Evolutionary conservation across 352 stramenopile species (phyloP).

Genomic region (Hyaloperonospora arabidopsidis): DNA sequence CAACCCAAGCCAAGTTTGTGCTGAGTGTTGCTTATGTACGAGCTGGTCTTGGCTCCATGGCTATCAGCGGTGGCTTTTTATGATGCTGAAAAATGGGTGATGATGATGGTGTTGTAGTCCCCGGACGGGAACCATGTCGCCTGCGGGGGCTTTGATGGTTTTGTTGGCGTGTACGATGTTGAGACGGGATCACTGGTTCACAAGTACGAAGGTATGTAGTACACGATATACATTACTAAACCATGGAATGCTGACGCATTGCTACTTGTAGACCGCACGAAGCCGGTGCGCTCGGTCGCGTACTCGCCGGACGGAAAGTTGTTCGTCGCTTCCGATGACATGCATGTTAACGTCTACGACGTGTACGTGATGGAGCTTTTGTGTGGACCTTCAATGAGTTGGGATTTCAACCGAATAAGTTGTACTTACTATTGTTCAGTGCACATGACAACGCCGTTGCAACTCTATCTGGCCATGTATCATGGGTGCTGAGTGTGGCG

Average conservation of each 20-base stretch:
- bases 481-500: slow-evolving; percentile 82
- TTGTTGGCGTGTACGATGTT: slow-evolving; percentile 81
- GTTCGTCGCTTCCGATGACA: slow-evolving; percentile 86
- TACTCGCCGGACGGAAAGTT: slow-evolving; percentile 83
- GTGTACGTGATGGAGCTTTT: slow-evolving; percentile 50
- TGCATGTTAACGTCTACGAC: slow-evolving; percentile 90
- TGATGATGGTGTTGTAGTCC: slow-evolving; percentile 32
- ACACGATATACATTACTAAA: not conserved
- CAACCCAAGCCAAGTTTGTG: slow-evolving; percentile 65
- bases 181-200: slow-evolving; percentile 72
- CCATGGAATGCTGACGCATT: slow-evolving; percentile 6
- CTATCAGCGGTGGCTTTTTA: slow-evolving; percentile 1
- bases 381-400: not conserved
- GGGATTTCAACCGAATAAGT: not conserved
- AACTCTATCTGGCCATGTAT: slow-evolving; percentile 84
- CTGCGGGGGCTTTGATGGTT: slow-evolving; percentile 72
- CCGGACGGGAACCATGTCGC: slow-evolving; percentile 78
- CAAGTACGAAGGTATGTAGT: slow-evolving; percentile 68
- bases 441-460: slow-evolving; percentile 67
- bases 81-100: slow-evolving; percentile 3
- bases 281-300: slow-evolving; percentile 79
- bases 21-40: slow-evolving; percentile 70
- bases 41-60: not conserved
- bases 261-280: slow-evolving; percentile 55
- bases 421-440: slow-evolving; percentile 22